Conservation (phyloP, 345 rosid genomes). For the Noccaea bulbosa region DNA sequence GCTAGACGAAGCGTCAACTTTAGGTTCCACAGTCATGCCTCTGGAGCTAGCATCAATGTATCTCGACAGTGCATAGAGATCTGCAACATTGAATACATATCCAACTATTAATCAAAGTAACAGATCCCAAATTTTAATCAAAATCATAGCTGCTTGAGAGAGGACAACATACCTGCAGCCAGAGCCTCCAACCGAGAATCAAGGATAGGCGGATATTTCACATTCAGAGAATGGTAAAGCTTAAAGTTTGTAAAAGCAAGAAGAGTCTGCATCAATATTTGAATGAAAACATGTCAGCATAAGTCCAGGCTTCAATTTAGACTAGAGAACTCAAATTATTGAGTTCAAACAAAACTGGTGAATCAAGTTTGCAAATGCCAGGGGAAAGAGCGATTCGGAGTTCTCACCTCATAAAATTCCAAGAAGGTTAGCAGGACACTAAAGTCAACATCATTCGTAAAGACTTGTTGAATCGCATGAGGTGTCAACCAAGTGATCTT, state of each 20-base stretch:
- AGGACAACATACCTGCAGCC: constrained; percentile 69
- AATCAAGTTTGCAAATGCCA: constrained; percentile 5
- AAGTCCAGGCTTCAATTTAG: background rate
- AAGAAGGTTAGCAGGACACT: constrained; percentile 79
- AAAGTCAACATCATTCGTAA: constrained; percentile 89
- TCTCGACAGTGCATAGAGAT: constrained; percentile 88
- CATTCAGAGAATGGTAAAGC: constrained; percentile 79
- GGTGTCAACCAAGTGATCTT: constrained; percentile 96
- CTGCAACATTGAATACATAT: constrained; percentile 49
- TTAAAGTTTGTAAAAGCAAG: constrained; percentile 79
- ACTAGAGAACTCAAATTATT: background rate
- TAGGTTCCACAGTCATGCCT: constrained; percentile 46
- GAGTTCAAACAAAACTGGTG: background rate
- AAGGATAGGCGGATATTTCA: constrained; percentile 89
- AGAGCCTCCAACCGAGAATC: constrained; percentile 89
- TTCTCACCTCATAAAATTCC: constrained; percentile 89
- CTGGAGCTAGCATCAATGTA: constrained; percentile 68
- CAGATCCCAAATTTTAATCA: background rate
- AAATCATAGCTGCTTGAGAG: background rate
- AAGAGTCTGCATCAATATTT: constrained; percentile 70
- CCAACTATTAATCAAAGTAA: background rate
- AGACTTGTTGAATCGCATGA: constrained; percentile 89
- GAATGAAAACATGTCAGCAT: constrained; percentile 9
- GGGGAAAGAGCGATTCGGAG: background rate
- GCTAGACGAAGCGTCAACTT: constrained; percentile 49